Evolutionary conservation across 352 stramenopile species (phyloP).

Genomic region (Globisporangium solare): DNA sequence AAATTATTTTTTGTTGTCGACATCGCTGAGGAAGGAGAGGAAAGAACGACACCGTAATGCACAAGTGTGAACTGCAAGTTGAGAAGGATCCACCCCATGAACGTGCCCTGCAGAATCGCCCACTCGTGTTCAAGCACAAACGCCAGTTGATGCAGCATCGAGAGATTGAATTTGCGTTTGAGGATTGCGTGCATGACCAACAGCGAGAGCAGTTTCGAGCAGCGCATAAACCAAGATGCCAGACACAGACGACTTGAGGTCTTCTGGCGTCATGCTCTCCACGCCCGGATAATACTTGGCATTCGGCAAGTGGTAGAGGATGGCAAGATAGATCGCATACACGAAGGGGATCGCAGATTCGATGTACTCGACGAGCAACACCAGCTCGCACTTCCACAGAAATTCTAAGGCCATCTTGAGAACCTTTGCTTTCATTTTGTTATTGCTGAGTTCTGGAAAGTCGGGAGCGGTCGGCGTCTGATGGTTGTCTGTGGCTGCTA

Average conservation of each 20-base stretch:
- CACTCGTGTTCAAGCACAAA: slow-evolving; percentile 9
- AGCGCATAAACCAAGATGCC: too few relatives aligned
- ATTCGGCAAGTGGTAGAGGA: slow-evolving; percentile 10
- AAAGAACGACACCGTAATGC: slow-evolving; percentile 9
- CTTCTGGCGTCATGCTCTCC: too few relatives aligned
- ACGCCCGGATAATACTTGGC: slow-evolving; percentile 9
- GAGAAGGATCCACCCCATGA: slow-evolving; percentile 1
- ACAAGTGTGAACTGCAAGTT: slow-evolving; percentile 8
- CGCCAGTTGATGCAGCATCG: slow-evolving; percentile 5
- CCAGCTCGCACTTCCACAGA: slow-evolving; percentile 5
- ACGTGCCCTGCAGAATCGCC: slow-evolving; percentile 1
- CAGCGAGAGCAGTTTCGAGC: slow-evolving; percentile 6
- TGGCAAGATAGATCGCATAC: slow-evolving; percentile 1
- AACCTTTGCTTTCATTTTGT: not conserved
- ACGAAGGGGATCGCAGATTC: slow-evolving; percentile 7
- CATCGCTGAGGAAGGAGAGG: too few relatives aligned
- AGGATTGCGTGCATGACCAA: slow-evolving; percentile 1
- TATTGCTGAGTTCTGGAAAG: not conserved
- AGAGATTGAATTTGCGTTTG: slow-evolving; percentile 6
- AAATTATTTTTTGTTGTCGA: too few relatives aligned
- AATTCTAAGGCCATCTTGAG: not conserved
- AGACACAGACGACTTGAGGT: too few relatives aligned
- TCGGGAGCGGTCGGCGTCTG: too few relatives aligned
- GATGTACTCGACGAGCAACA: slow-evolving; percentile 11
- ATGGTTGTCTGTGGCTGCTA: too few relatives aligned